Conservation (phyloP, 495 filamentous ascomycete species). For the Acidomyces sp. region DNA sequence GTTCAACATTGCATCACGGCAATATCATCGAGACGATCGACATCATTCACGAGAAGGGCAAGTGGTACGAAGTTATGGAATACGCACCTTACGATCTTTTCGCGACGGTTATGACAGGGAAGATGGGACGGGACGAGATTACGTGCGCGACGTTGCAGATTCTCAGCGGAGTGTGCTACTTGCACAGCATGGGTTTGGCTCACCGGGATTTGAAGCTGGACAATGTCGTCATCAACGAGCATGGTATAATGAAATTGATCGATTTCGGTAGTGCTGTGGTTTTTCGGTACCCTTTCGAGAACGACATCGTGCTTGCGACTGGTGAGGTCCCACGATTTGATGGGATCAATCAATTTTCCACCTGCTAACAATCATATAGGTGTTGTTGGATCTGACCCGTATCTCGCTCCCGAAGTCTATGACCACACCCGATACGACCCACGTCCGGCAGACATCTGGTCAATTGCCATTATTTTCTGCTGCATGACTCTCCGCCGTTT, state of each 20-base stretch:
- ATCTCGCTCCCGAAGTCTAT: conserved; percentile 93
- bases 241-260: conserved; percentile 99
- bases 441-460: conserved; percentile 91
- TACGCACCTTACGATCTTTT: conserved; percentile 97
- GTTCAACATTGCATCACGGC: conserved; percentile 90
- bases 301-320: conserved; percentile 69
- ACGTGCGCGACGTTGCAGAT: conserved; percentile 89
- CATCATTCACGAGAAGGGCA: conserved; percentile 85
- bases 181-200: conserved; percentile 90
- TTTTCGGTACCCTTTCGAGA: conserved; percentile 95
- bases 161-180: conserved; percentile 87
- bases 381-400: conserved; percentile 94
- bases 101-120: conserved; percentile 97
- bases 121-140: conserved; percentile 87
- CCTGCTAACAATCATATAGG: conserved; percentile 39
- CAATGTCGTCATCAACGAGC: conserved; percentile 93
- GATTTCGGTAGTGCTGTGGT: conserved; percentile 97
- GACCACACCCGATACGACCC: conserved; percentile 91
- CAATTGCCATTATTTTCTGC: conserved; percentile 94
- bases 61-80: conserved; percentile 99
- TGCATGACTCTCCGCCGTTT: conserved; percentile 96
- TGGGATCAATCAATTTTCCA: neutral
- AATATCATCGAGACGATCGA: conserved; percentile 98
- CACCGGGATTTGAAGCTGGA: conserved; percentile 96
- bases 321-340: conserved; percentile 45